A percentile compares a stretch with the other conserved stretches of the same genome.
phyloP scores from a whole-genome alignment of 176 grass and related monocot species.

The Aegilops sharonensis region DNA sequence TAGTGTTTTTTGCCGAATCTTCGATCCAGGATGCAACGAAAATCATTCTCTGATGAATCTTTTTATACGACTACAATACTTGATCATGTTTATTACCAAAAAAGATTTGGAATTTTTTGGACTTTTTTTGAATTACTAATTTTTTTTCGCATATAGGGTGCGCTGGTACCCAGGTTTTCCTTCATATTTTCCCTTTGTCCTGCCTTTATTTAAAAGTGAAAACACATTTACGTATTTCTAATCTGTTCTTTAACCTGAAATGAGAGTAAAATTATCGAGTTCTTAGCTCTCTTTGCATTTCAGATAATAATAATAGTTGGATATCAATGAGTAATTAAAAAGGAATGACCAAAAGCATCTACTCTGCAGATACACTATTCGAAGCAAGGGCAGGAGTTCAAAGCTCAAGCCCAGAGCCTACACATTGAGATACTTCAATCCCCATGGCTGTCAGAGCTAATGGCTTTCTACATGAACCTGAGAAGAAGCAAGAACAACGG shows the following conservation, averaged over 20 bases:
- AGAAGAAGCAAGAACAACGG: constrained; percentile 48
- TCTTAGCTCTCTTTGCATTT: background rate
- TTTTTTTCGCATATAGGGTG: too few relatives aligned
- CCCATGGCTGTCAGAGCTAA: constrained; percentile 79
- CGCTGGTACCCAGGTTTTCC: too few relatives aligned
- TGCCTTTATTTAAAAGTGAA: too few relatives aligned
- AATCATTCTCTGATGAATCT: too few relatives aligned
- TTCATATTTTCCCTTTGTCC: too few relatives aligned
- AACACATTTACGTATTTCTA: too few relatives aligned
- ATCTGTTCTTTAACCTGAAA: background rate
- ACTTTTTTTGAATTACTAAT: too few relatives aligned
- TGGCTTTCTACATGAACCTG: constrained; percentile 94
- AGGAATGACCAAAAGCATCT: background rate
- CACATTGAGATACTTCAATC: constrained; percentile 97
- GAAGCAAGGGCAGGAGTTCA: constrained; percentile 89
- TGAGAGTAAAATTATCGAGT: background rate
- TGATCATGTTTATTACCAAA: too few relatives aligned
- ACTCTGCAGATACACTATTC: constrained; percentile 81
- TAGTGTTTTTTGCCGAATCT: too few relatives aligned
- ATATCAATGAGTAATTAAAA: background rate
- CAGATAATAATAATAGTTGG: background rate
- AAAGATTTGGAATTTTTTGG: too few relatives aligned
- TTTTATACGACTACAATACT: too few relatives aligned
- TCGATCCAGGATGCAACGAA: too few relatives aligned
- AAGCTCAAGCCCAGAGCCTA: constrained; percentile 72